Conservation (phyloP, 345 rosid species). For the Syzygium aromaticum region DNA sequence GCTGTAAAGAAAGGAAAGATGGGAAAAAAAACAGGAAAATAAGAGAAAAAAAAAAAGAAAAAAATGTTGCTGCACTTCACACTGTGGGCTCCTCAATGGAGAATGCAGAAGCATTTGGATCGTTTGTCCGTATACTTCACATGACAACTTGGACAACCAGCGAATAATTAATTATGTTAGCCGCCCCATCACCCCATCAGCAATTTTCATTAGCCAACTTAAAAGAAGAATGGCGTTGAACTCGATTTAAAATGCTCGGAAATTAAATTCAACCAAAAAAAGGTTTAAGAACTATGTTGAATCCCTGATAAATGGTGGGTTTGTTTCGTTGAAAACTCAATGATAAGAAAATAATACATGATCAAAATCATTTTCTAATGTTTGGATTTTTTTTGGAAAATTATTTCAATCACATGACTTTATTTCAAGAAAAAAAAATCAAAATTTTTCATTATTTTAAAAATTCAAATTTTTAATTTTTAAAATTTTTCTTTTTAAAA, state of each 20-base stretch:
- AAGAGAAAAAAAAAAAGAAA: background rate
- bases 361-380: too few species aligned
- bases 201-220: background rate
- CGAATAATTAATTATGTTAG: background rate
- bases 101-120: background rate
- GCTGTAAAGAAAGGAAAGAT: background rate
- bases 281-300: background rate
- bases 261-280: background rate
- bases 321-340: too few species aligned
- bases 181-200: too few species aligned
- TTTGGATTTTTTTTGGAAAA: too few species aligned
- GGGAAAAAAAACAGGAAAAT: background rate
- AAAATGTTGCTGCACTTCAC: background rate
- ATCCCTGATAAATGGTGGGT: background rate
- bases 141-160: background rate
- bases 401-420: too few species aligned
- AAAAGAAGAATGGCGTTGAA: background rate
- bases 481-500: too few species aligned
- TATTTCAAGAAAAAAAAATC: too few species aligned
- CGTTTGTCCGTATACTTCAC: background rate
- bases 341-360: too few species aligned
- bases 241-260: background rate
- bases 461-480: too few species aligned
- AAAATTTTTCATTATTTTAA: too few species aligned
- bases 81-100: background rate